Percentiles rank a stretch among this genome's conserved stretches.
Conservation (phyloP, 306 rosid species). For the Casuarina cunninghamiana region DNA sequence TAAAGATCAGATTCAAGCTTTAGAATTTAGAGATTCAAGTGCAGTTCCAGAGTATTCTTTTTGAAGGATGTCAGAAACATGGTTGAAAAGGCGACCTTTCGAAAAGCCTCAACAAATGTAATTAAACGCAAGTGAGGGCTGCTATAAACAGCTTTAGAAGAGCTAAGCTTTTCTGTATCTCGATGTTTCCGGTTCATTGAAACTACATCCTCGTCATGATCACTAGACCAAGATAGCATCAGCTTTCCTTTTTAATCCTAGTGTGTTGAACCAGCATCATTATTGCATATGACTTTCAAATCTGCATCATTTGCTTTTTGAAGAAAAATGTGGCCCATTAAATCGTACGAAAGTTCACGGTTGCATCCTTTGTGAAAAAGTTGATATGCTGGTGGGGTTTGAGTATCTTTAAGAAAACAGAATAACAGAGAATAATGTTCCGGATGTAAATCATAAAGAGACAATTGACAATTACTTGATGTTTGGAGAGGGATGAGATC, state of each 20-base stretch:
- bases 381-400: conserved; percentile 31
- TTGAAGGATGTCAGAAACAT: background rate
- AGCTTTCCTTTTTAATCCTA: background rate
- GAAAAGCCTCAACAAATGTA: background rate
- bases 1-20: no score
- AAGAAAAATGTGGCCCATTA: conserved; percentile 28
- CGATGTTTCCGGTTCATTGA: conserved; percentile 2
- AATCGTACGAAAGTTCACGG: conserved; percentile 21
- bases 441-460: conserved; percentile 14
- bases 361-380: conserved; percentile 43
- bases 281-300: background rate
- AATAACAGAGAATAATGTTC: conserved; percentile 21
- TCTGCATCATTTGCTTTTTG: background rate
- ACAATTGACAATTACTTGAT: conserved; percentile 18
- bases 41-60: background rate
- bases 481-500: background rate
- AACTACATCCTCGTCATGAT: conserved; percentile 6
- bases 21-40: no score
- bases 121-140: conserved; percentile 29
- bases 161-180: conserved; percentile 23
- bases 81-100: conserved; percentile 12
- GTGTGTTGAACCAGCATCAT: background rate
- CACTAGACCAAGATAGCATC: background rate
- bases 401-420: conserved; percentile 24
- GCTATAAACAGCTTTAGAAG: conserved; percentile 34